These are phyloP conservation scores for Torulaspora franciscae DNA, from an alignment of 805 yeast species.

Conservation along the genomic window DNA sequence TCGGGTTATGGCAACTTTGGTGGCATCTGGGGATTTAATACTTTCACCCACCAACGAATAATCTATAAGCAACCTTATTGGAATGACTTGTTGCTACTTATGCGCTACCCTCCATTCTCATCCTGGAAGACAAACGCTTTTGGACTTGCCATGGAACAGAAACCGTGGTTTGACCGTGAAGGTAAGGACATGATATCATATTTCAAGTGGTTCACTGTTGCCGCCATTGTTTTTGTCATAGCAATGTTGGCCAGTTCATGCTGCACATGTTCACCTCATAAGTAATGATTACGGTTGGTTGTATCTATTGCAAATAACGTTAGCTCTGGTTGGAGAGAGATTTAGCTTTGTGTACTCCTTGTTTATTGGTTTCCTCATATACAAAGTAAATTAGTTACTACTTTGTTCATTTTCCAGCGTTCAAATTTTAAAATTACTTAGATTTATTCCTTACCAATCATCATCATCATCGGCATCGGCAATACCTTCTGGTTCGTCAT, in stretches of 20 bases:
- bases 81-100: conserved; percentile 53
- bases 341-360: no score
- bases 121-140: conserved; percentile 33
- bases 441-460: conserved; percentile 28
- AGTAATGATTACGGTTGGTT: neutral
- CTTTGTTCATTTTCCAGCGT: no score
- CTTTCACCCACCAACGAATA: conserved; percentile 75
- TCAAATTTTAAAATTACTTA: no score
- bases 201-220: conserved; percentile 1
- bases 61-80: conserved; percentile 58
- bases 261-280: neutral
- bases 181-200: conserved; percentile 28
- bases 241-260: neutral
- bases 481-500: conserved; percentile 65
- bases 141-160: conserved; percentile 29
- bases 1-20: conserved; percentile 86
- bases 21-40: conserved; percentile 60
- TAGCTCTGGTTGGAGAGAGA: no score
- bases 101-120: conserved; percentile 63
- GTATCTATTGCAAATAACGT: no score
- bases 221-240: neutral
- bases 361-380: no score
- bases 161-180: conserved; percentile 37
- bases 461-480: conserved; percentile 49
- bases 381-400: no score